Conservation (phyloP, 2,329 filamentous ascomycete species). For the Aspergillus sp. region DNA sequence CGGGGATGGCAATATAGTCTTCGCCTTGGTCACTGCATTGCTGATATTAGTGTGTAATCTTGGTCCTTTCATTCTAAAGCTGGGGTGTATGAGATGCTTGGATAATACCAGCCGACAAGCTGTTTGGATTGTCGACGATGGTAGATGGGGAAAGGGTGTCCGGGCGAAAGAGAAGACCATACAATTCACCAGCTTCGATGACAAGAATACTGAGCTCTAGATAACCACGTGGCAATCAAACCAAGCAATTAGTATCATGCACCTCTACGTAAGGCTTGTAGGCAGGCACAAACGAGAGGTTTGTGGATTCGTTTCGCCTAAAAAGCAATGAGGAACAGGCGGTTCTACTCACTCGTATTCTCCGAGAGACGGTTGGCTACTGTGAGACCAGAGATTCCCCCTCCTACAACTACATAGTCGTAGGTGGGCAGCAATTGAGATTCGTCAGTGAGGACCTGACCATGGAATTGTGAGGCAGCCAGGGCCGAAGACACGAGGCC, state of each 20-base stretch:
- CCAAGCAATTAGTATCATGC: not conserved
- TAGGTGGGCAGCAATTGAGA: not conserved
- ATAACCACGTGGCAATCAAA: not conserved
- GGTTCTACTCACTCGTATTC: not conserved
- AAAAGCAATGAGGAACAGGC: not conserved
- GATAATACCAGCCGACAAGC: too few relatives aligned
- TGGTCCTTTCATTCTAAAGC: too few relatives aligned
- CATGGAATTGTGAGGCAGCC: not conserved
- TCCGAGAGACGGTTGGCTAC: slow-evolving; percentile 7
- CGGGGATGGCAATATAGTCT: slow-evolving; percentile 5
- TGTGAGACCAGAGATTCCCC: slow-evolving; percentile 3
- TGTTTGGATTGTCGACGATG: too few relatives aligned
- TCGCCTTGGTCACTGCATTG: slow-evolving; percentile 2
- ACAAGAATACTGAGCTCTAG: slow-evolving; percentile 1
- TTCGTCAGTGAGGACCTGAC: not conserved
- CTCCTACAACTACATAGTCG: slow-evolving; percentile 7
- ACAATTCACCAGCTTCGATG: slow-evolving; percentile 8
- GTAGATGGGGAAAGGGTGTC: not conserved
- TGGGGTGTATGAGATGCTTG: too few relatives aligned
- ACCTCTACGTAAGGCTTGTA: too few relatives aligned
- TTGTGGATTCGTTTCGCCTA: too few relatives aligned
- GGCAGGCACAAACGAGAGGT: too few relatives aligned
- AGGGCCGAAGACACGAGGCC: not conserved
- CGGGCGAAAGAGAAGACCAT: not conserved
- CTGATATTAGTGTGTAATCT: not conserved